Base-by-base conservation (phyloP, 305 asterid species). In the Andrographis paniculata region DNA sequence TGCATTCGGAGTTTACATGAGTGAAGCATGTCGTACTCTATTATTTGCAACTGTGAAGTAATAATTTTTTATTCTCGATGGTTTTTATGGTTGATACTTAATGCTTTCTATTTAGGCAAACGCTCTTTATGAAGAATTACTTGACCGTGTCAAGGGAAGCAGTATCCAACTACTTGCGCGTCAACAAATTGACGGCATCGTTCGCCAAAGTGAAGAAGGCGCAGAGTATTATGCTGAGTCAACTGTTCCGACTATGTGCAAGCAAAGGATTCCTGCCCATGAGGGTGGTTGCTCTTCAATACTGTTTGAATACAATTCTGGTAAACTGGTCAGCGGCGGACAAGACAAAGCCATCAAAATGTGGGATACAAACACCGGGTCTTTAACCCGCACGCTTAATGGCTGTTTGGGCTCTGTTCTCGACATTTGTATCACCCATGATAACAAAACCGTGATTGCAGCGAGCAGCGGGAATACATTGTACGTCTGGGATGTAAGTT, bases 131-230 rank as follows among this genome's bases (percentile, higher is more conserved):
- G 94, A 78, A 64, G 87, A 78, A 48, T 74, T 77, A 75, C 50
- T 74, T 55, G 72, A 60, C 47, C 76, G 80, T 57, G 51, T 65
- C 23, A 89, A 77, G 73, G 87, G 64, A 35, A 67, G 59, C 59
- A 68, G 65, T 45, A 84, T 89, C 57, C 71, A 72, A 20, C 74
- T 60, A 55, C 85, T 89, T 41, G 95, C 97, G 19, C 85, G 70
- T 53, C 82, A 74, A 65, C 95, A 85, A 74, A 94, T 82, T 41
- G 97, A 85, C 22, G 97, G 95, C 4, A 78, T 89, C 11, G 85
- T 89, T 33, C 87, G 97, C 31, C 93, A 58, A 62, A 66, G 92
- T 55, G 97, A 89, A 76, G 93, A 80, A 42, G 95, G 94, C 64
- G 87, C 94, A 1, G 95, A 89, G 55, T 74, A 63, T 65, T 82